These are phyloP conservation scores for Stephanodiscus triporus DNA, from an alignment of 108 stramenopile genomes.

Conservation along the genomic window DNA sequence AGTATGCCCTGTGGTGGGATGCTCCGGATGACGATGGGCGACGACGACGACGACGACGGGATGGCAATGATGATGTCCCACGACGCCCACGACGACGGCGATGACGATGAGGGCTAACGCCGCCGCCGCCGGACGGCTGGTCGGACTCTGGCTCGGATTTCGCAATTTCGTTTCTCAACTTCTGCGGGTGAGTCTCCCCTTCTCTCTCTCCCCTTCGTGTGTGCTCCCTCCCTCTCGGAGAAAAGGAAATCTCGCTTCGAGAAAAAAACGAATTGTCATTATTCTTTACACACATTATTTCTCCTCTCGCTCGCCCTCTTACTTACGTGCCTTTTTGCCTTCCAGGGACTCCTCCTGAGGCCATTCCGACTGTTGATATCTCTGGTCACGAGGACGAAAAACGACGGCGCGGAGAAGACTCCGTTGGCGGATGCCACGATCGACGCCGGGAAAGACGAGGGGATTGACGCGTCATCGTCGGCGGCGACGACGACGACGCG, in stretches of 20 bases:
- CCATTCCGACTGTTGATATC: constrained; percentile 30
- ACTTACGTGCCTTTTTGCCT: too few species aligned
- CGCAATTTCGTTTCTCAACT: constrained; percentile 21
- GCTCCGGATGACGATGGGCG: too few species aligned
- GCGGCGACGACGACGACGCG: too few species aligned
- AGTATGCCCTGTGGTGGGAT: too few species aligned
- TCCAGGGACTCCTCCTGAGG: constrained; percentile 11
- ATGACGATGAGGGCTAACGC: too few species aligned
- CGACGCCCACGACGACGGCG: too few species aligned
- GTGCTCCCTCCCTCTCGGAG: neutral
- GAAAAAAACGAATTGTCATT: too few species aligned
- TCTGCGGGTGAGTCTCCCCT: constrained; percentile 15
- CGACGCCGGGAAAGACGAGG: neutral
- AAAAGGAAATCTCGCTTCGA: too few species aligned
- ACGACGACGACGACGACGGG: too few species aligned
- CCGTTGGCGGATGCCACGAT: neutral
- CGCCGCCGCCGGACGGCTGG: neutral
- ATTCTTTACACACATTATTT: too few species aligned
- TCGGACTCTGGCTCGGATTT: constrained; percentile 20
- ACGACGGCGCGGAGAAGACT: neutral
- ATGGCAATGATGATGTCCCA: neutral
- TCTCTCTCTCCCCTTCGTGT: neutral
- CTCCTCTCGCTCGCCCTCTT: too few species aligned
- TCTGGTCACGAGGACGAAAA: neutral
- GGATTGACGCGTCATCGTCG: neutral